A percentile compares a stretch with the other conserved stretches of the same genome.
These are phyloP conservation scores for Scorias spongiosa DNA, from an alignment of 2,329 filamentous ascomycete species.

Conservation along the genomic window DNA sequence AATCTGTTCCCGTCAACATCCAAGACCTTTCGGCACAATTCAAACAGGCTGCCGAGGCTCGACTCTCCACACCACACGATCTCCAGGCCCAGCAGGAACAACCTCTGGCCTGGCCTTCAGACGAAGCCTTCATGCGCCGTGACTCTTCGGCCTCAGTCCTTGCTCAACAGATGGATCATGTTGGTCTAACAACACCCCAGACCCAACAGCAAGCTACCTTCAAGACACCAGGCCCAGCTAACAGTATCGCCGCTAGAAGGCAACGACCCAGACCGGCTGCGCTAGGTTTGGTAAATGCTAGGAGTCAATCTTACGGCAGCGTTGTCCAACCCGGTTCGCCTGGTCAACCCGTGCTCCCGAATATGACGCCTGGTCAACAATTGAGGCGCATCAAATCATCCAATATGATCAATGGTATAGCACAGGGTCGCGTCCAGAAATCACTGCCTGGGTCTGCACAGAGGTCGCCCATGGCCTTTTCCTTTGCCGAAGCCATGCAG, in stretches of 20 bases:
- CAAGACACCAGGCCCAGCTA: constrained; percentile 23
- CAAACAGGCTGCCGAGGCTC: constrained; percentile 12
- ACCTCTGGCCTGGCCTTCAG: constrained; percentile 17
- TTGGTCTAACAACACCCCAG: constrained; percentile 19
- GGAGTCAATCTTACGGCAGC: constrained; percentile 28
- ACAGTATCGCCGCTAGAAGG: constrained; percentile 25
- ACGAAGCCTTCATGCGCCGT: constrained; percentile 17
- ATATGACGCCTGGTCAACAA: constrained; percentile 17
- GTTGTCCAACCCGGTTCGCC: constrained; percentile 36
- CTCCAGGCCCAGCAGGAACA: constrained; percentile 12
- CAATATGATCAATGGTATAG: constrained; percentile 26
- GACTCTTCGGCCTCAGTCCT: constrained; percentile 19
- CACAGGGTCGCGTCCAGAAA: constrained; percentile 32
- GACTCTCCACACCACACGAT: constrained; percentile 5
- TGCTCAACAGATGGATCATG: constrained; percentile 21
- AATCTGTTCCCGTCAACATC: constrained; percentile 21
- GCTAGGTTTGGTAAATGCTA: constrained; percentile 22
- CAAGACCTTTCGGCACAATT: constrained; percentile 19
- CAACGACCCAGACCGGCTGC: constrained; percentile 26
- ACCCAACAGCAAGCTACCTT: constrained; percentile 14
- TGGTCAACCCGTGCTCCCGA: constrained; percentile 41
- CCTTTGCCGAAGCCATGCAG: constrained; percentile 32
- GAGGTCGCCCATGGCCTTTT: constrained; percentile 31
- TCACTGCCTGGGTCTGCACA: constrained; percentile 29
- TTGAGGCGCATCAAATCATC: constrained; percentile 35